Evolutionary conservation across 192 early-diverging fungal species (phyloP), one percentile per base, ranked within the genome.

Genomic region (Coemansia sp.): DNA sequence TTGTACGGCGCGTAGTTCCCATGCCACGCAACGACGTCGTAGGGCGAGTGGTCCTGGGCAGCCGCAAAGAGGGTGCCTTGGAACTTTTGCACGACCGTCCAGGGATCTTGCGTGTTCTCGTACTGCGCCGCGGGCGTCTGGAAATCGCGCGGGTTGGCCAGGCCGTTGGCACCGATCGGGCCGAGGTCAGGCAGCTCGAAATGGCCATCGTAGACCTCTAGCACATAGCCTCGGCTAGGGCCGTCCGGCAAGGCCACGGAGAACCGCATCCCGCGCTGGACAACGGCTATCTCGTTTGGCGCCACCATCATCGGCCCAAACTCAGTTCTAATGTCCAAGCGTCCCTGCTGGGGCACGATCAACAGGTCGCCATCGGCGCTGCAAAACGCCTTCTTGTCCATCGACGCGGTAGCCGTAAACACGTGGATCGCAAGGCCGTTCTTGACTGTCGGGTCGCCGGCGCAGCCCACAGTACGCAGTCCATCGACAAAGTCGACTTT

Each of bases 1-100:
- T 95, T 96, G 85, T 84, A 98, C 1, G 95, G 95, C 9, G 87
- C 89, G 73, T 95, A 98, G 85, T 98, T 98, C 39, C 96, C 96
- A 72, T 97, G 93, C 93, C 96, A 98, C 13, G 93, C 96, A 25
- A 97, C 94, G 1, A 98, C 94, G 69, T 98, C 92, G 61, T 92
- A 98, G 8, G 94, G 93, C 19, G 88, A 90, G 73, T 98, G 94
- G 52, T 84, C 62, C 82, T 91, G 88, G 19, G 68, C 61, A 7
- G 85, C 85, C n/a, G 60, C 54, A 78, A 92, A 95, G 16, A 95
- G 64, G 46, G 84, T 71, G 34, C 93, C 91, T 30, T 90, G 88
- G 74, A 87, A 96, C 81, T 98, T 98, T 67, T 83, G 86, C 24
- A 91, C 57, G 10, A 95, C 87, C 0, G 81, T 65, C 84, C 86